phyloP scores from a whole-genome alignment of 2,329 filamentous ascomycete genomes.

The Tricladium varicosporioides region DNA sequence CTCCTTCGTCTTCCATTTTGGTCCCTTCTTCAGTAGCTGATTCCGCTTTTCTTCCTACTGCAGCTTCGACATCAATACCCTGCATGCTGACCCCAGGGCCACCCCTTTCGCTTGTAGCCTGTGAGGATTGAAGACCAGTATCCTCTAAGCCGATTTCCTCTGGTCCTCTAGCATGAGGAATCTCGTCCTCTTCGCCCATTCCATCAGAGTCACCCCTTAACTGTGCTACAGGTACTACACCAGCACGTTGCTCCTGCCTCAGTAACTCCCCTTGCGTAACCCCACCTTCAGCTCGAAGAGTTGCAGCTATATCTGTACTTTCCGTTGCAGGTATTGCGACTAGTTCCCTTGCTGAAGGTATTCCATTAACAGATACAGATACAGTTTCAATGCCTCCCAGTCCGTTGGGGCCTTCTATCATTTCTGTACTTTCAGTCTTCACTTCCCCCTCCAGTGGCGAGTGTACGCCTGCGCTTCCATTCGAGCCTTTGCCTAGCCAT shows the following conservation, averaged over 20 bases:
- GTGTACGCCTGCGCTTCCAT: constrained; percentile 33
- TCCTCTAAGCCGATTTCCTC: constrained; percentile 83
- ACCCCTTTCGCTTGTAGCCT: constrained; percentile 39
- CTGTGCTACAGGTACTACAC: constrained; percentile 70
- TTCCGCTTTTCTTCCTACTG: constrained; percentile 52
- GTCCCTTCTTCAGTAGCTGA: constrained; percentile 34
- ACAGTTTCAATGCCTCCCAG: constrained; percentile 79
- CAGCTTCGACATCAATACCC: constrained; percentile 59
- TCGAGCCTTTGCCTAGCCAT: constrained; percentile 62
- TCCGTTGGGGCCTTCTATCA: constrained; percentile 78
- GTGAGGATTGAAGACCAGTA: constrained; percentile 65
- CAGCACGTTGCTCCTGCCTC: constrained; percentile 81
- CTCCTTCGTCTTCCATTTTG: constrained; percentile 20
- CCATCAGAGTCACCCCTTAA: constrained; percentile 37
- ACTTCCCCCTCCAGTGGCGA: constrained; percentile 56
- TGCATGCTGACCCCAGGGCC: constrained; percentile 47
- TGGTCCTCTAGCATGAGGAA: constrained; percentile 81
- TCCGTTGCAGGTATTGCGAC: constrained; percentile 24
- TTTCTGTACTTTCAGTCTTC: constrained; percentile 73
- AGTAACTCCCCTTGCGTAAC: constrained; percentile 83
- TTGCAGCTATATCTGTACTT: constrained; percentile 18
- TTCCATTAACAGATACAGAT: constrained; percentile 70
- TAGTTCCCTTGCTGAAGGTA: constrained; percentile 47
- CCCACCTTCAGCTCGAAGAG: constrained; percentile 42
- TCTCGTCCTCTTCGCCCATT: constrained; percentile 55